Conservation (phyloP, 2,329 filamentous ascomycete species). For the Bipolaris cookei region DNA sequence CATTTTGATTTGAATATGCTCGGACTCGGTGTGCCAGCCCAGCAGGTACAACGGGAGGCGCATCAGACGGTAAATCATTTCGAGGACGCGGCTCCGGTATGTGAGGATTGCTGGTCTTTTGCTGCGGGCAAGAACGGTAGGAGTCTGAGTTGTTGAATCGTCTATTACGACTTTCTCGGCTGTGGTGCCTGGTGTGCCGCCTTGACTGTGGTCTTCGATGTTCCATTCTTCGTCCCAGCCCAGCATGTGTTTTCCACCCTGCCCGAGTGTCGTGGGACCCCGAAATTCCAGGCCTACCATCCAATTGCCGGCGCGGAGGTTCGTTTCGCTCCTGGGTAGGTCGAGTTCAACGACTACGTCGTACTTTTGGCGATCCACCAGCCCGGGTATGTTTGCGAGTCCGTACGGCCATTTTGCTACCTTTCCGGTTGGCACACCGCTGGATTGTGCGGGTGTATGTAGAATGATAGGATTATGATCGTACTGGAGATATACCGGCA, state of each 20-base stretch:
- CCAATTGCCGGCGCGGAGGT: constrained; percentile 84
- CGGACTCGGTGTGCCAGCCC: constrained; percentile 68
- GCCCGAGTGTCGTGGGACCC: constrained; percentile 24
- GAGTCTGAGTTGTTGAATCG: constrained; percentile 17
- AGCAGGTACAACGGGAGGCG: constrained; percentile 71
- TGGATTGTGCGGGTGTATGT: constrained; percentile 13
- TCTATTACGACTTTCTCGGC: constrained; percentile 15
- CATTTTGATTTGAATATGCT: constrained; percentile 70
- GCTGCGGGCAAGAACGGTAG: constrained; percentile 55
- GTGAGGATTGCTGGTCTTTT: constrained; percentile 79
- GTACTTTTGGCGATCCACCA: constrained; percentile 75
- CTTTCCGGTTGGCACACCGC: constrained; percentile 5
- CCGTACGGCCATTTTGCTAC: constrained; percentile 57
- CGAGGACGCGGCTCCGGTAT: constrained; percentile 66
- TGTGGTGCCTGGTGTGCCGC: constrained; percentile 13
- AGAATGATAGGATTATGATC: constrained; percentile 46
- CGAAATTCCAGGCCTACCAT: constrained; percentile 85
- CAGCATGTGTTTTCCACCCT: constrained; percentile 27
- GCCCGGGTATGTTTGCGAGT: constrained; percentile 52
- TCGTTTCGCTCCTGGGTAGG: constrained; percentile 78
- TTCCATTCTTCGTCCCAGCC: constrained; percentile 46
- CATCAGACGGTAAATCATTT: constrained; percentile 34
- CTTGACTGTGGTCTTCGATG: constrained; percentile 31
- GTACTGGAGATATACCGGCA: constrained; percentile 71
- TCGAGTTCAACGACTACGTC: constrained; percentile 78